A percentile compares a stretch with the other conserved stretches of the same genome.
phyloP scores from a whole-genome alignment of 306 rosid genomes.

The Acacia melanoxylon region DNA sequence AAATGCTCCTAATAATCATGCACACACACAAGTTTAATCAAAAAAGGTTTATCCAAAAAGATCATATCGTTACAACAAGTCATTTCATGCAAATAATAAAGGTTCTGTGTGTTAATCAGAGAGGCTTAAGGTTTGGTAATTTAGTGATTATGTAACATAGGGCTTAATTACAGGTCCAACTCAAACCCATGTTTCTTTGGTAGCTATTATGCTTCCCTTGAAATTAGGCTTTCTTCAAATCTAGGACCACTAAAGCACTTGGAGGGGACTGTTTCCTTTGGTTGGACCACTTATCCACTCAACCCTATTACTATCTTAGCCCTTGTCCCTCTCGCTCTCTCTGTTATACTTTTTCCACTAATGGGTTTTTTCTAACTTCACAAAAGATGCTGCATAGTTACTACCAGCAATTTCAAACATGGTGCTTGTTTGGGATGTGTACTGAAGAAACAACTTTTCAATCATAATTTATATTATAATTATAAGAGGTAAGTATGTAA shows the following conservation, averaged over 20 bases:
- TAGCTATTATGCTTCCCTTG: conserved; percentile 14
- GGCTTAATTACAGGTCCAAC: background rate
- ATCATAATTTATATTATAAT: no score
- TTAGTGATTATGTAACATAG: background rate
- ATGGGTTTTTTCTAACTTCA: conserved; percentile 7
- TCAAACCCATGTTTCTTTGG: background rate
- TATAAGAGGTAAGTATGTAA: no score
- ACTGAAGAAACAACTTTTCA: no score
- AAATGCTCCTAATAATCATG: background rate
- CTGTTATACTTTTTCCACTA: conserved; percentile 26
- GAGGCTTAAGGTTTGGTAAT: background rate
- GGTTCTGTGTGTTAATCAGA: background rate
- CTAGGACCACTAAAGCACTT: conserved; percentile 78
- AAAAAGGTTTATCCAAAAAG: background rate
- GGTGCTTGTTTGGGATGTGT: no score
- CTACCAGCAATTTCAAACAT: background rate
- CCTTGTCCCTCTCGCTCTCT: background rate
- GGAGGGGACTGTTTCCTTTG: conserved; percentile 26
- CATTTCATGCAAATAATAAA: background rate
- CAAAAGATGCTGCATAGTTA: conserved; percentile 21
- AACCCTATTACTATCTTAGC: background rate
- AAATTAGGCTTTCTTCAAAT: conserved; percentile 48
- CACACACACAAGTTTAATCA: background rate
- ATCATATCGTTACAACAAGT: no score
- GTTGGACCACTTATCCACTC: conserved; percentile 67